These are phyloP conservation scores for Citrus australasica DNA, from an alignment of 345 rosid genomes.

Conservation along the genomic window DNA sequence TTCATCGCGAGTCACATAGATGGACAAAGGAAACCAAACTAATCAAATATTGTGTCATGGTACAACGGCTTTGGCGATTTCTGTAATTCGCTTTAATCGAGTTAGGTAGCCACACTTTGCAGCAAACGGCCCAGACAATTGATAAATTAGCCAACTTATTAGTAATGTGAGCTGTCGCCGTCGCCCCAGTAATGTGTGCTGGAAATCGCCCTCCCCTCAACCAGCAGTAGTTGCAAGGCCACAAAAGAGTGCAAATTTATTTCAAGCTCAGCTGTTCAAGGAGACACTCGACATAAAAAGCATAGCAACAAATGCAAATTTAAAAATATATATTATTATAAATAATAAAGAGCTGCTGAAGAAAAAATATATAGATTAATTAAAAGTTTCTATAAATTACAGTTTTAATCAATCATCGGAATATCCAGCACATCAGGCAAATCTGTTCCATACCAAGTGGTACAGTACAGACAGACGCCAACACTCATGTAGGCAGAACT, in stretches of 20 bases:
- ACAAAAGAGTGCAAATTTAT: neutral
- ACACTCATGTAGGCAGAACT: neutral
- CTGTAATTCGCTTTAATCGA: neutral
- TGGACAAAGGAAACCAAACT: too few species aligned
- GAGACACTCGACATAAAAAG: neutral
- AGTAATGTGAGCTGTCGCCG: neutral
- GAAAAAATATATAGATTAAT: neutral
- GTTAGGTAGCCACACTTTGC: neutral
- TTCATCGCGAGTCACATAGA: too few species aligned
- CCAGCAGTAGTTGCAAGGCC: neutral
- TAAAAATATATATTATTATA: neutral
- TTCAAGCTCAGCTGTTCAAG: conserved; percentile 11
- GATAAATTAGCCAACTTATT: neutral
- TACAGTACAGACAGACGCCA: neutral
- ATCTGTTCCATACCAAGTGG: neutral
- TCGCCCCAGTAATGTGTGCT: neutral
- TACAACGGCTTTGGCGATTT: too few species aligned
- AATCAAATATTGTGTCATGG: too few species aligned
- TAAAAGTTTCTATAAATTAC: conserved; percentile 20
- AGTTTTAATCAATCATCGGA: conserved; percentile 16
- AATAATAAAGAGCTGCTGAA: neutral
- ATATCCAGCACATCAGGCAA: conserved; percentile 17
- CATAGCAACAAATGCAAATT: neutral
- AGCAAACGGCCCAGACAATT: neutral
- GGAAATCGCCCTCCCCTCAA: neutral